Conservation (phyloP, 2,329 filamentous ascomycete species). For the Clarireedia homoeocarpa region DNA sequence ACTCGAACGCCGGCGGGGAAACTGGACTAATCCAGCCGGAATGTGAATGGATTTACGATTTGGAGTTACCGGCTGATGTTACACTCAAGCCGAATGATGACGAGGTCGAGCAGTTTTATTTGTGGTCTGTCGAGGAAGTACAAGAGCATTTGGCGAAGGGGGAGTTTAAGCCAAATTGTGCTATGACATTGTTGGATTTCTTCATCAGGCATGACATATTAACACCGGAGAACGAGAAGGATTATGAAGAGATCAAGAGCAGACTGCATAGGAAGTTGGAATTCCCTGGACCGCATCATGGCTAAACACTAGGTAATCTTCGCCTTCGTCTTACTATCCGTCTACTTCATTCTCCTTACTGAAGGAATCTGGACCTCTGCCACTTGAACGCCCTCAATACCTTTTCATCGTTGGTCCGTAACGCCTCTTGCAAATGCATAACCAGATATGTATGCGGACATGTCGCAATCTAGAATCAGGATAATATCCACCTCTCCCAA, state of each 20-base stretch:
- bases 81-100: constrained; percentile 72
- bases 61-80: constrained; percentile 64
- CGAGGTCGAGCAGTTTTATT: constrained; percentile 79
- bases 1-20: constrained; percentile 70
- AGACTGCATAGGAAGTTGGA: constrained; percentile 73
- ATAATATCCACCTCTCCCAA: not conserved
- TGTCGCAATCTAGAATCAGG: not conserved
- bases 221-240: constrained; percentile 67
- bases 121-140: constrained; percentile 72
- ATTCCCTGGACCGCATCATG: constrained; percentile 61
- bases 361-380: not conserved
- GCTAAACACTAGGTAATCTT: constrained; percentile 1
- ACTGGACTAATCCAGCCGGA: constrained; percentile 80
- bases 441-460: constrained; percentile 14
- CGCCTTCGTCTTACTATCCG: not conserved
- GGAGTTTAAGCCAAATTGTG: constrained; percentile 90
- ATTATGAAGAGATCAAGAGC: constrained; percentile 67
- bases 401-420: constrained; percentile 19
- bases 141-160: constrained; percentile 60
- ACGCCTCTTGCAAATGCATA: constrained; percentile 19
- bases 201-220: constrained; percentile 78
- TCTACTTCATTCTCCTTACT: not conserved
- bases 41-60: constrained; percentile 83
- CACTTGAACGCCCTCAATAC: constrained; percentile 13
- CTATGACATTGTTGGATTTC: constrained; percentile 78